phyloP scores from a whole-genome alignment of 2,329 filamentous ascomycete species.

The Byssoonygena ceratinophila region DNA sequence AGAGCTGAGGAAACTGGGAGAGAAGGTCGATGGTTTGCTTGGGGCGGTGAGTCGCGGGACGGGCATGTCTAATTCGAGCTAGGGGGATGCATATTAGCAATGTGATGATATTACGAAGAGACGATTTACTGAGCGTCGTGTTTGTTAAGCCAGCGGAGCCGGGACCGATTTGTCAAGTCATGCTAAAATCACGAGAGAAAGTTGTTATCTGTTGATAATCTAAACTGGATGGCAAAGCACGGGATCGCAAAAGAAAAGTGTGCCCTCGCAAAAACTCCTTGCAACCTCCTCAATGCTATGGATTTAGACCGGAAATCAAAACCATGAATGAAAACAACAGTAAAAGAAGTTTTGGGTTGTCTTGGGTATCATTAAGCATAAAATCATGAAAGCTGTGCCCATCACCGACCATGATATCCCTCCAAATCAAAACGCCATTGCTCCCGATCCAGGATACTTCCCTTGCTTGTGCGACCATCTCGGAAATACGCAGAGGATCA shows the following conservation, averaged over 20 bases:
- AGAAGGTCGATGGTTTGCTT: constrained; percentile 35
- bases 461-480: not conserved
- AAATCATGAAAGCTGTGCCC: not conserved
- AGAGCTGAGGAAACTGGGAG: constrained; percentile 35
- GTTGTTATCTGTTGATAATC: too few relatives aligned
- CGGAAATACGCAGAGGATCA: not conserved
- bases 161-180: too few relatives aligned
- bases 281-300: not conserved
- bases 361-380: constrained; percentile 2
- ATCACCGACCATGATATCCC: not conserved
- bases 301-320: not conserved
- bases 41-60: constrained; percentile 31
- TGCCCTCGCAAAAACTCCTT: not conserved
- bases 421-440: not conserved
- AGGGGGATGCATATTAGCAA: not conserved
- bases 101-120: too few relatives aligned
- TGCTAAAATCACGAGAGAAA: too few relatives aligned
- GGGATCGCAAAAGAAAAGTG: not conserved
- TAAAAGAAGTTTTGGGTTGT: not conserved
- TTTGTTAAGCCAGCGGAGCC: too few relatives aligned
- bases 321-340: not conserved
- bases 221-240: not conserved
- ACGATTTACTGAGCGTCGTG: too few relatives aligned
- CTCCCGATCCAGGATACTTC: not conserved
- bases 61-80: constrained; percentile 17